These are phyloP conservation scores for Hymenoscyphus occultus DNA, from an alignment of 2,329 filamentous ascomycete genomes.

Conservation along the genomic window DNA sequence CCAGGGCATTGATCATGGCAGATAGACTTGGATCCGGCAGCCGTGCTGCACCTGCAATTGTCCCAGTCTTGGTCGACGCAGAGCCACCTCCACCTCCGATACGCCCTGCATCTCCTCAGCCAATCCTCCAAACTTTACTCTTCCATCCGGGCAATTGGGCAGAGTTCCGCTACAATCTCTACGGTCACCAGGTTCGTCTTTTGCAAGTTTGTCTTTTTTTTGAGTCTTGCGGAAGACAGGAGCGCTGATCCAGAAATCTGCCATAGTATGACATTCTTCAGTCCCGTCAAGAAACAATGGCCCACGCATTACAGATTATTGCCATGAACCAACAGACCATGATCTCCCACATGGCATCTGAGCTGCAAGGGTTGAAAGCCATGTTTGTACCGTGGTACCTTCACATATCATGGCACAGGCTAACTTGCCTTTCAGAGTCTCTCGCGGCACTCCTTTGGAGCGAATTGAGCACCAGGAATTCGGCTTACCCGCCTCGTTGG, in stretches of 20 bases:
- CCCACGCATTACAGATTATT: background rate
- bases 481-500: background rate
- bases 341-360: background rate
- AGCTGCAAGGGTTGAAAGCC: background rate
- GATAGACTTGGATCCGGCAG: background rate
- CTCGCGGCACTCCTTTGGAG: background rate
- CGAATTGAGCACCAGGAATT: background rate
- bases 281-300: background rate
- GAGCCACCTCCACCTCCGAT: background rate
- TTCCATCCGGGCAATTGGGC: background rate
- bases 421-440: background rate
- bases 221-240: background rate
- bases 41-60: background rate
- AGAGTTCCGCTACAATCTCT: background rate
- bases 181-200: background rate
- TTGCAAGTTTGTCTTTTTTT: background rate
- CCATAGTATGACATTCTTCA: background rate
- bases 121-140: background rate
- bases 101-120: background rate
- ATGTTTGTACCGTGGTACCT: background rate
- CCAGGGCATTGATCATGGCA: background rate
- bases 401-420: background rate
- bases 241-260: background rate
- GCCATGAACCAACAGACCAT: background rate
- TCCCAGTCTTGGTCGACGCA: background rate